Base-by-base conservation (phyloP, 169 alveolate species). In the Eimeria tenella region DNA sequence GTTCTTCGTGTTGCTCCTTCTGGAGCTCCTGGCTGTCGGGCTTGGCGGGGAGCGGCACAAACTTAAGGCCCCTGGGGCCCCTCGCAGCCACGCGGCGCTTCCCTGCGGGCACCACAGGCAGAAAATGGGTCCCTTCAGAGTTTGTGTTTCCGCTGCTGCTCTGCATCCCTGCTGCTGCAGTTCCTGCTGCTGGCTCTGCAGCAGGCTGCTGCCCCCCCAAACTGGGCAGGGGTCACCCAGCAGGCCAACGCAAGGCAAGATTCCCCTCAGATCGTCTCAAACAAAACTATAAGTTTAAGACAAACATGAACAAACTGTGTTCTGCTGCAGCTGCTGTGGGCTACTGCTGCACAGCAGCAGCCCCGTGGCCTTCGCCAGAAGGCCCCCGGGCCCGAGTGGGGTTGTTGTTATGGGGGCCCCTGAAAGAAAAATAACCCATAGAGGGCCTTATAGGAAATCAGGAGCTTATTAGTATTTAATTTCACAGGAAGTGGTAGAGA, bases 41-140 rank as follows among this genome's bases (percentile, higher is more conserved):
- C 31, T 68, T 68, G 1, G 77, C 3, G 31, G 86, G 86, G 19
- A 75, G 63, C 63, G 86, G 65, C 8, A 17, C 86, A 17, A 75
- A 75, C 25, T 31, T 58, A 65, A 50, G 86, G 86, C 86, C 86
- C 86, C 86, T 50, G 17, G 86, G 60, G 86, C 50, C 86, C 86
- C 86, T 19, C 65, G 86, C 65, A 17, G 86, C 86, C 13, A 50
- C 49, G 23, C 86, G 86, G 21, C 86, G 86, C 23, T 50, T 75
- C 15, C 86, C 23, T 17, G 23, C 49, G 63, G 63, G 63, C 15
- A 15, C 65, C 23, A 75, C 65, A 4, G 86, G 86, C 86, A 75
- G 63, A 65, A 75, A 62, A 58, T 25, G 55, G 82, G 82, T 21
- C n/a, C 55, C 19, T 19, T 10, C 68, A 10, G 68, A 68, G 31